These are phyloP conservation scores for Huiozyma sinensis DNA, from an alignment of 805 yeast species.

Conservation along the genomic window DNA sequence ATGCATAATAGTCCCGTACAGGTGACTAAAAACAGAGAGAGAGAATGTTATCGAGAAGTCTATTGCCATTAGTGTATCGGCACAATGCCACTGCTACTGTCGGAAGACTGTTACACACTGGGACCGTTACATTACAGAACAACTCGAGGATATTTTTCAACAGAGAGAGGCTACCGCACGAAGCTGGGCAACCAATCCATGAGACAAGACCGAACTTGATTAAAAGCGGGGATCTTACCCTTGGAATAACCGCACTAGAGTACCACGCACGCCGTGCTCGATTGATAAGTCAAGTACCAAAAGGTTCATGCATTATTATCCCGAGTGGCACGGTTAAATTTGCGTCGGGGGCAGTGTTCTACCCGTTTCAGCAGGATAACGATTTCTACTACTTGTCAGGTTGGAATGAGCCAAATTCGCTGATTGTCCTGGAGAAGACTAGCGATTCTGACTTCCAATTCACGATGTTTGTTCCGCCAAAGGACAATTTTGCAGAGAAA, in stretches of 20 bases:
- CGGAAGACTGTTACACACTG: slow-evolving; percentile 25
- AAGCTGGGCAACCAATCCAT: slow-evolving; percentile 75
- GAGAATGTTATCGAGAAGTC: too few relatives aligned
- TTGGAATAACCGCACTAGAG: slow-evolving; percentile 78
- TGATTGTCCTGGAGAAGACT: slow-evolving; percentile 55
- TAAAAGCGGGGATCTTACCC: slow-evolving; percentile 70
- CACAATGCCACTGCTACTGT: not conserved
- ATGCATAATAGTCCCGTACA: too few relatives aligned
- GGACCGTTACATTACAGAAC: slow-evolving; percentile 33
- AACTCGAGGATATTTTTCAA: slow-evolving; percentile 3
- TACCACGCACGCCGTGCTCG: slow-evolving; percentile 59
- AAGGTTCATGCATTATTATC: slow-evolving; percentile 52
- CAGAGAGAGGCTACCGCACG: slow-evolving; percentile 21
- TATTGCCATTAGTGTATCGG: not conserved
- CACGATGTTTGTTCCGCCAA: slow-evolving; percentile 80
- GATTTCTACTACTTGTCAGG: slow-evolving; percentile 83
- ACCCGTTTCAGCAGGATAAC: slow-evolving; percentile 86
- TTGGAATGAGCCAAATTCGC: slow-evolving; percentile 82
- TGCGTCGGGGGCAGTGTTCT: slow-evolving; percentile 85
- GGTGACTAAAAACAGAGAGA: too few relatives aligned
- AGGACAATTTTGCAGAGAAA: slow-evolving; percentile 63
- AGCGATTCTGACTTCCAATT: slow-evolving; percentile 37
- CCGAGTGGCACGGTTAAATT: slow-evolving; percentile 63
- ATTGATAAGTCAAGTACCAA: slow-evolving; percentile 49
- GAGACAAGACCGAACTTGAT: slow-evolving; percentile 78